phyloP scores from a whole-genome alignment of 176 grass and related monocot genomes.

The Carex parvula region DNA sequence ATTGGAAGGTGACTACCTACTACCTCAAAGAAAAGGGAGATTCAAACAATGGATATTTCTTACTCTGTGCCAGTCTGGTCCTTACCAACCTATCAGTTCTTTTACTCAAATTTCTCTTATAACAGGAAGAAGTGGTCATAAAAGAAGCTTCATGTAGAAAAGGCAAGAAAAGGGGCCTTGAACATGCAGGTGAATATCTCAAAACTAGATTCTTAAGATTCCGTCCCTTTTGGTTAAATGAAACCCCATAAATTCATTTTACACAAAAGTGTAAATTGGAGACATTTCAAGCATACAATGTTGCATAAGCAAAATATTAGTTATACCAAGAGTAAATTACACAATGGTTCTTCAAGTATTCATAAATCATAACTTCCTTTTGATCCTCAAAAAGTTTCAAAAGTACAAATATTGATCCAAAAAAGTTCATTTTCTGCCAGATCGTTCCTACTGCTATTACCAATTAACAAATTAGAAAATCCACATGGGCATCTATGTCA shows the following conservation, averaged over 20 bases:
- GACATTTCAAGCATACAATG: no score
- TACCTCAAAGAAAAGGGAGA: background rate
- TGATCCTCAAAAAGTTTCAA: background rate
- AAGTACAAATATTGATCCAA: background rate
- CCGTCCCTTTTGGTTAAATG: background rate
- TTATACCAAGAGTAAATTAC: background rate
- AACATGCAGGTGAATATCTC: conserved; percentile 16
- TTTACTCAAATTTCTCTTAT: background rate
- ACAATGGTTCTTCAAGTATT: background rate
- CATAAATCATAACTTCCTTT: background rate
- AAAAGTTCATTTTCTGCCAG: no score
- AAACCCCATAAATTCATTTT: background rate
- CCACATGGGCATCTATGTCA: no score
- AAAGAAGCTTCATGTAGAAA: background rate
- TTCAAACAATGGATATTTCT: background rate
- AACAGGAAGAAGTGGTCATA: background rate
- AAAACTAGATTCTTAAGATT: background rate
- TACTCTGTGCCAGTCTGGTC: background rate
- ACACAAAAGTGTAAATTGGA: no score
- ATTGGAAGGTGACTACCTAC: background rate
- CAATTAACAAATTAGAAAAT: no score
- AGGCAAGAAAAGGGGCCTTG: background rate
- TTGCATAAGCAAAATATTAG: background rate
- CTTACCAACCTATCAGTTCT: background rate
- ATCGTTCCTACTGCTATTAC: no score